Evolutionary conservation across 441 rosid species (phyloP).

Genomic region (Pelargonium australe): DNA sequence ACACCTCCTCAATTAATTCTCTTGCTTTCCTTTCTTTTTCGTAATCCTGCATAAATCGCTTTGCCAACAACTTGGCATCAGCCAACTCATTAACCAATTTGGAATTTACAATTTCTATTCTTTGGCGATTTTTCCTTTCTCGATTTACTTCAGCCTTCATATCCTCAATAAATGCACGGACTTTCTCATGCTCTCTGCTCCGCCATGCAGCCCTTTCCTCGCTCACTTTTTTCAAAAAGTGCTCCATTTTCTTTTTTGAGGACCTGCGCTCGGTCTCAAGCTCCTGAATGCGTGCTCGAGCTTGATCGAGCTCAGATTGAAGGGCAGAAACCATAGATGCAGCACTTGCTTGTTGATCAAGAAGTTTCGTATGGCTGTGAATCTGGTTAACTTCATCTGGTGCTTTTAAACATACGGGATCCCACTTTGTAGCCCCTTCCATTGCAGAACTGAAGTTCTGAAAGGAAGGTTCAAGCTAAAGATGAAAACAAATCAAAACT

Average conservation of each 20-base stretch:
- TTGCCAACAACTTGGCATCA: conserved; percentile 34
- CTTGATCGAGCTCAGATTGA: conserved; percentile 36
- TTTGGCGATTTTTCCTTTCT: conserved; percentile 36
- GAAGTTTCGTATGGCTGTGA: conserved; percentile 21
- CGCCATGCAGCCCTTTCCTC: conserved; percentile 85
- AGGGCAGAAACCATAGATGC: conserved; percentile 41
- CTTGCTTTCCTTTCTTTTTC: conserved; percentile 49
- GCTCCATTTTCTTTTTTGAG: conserved; percentile 69
- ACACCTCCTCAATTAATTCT: conserved; percentile 46
- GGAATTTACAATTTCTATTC: conserved; percentile 38
- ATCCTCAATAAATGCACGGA: conserved; percentile 25
- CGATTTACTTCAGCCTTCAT: conserved; percentile 34
- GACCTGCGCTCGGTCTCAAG: conserved; percentile 37
- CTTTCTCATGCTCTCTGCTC: conserved; percentile 75
- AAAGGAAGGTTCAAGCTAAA: conserved; percentile 1
- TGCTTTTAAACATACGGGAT: conserved; percentile 27
- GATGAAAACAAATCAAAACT: background rate
- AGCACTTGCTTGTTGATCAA: conserved; percentile 38
- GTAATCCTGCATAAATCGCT: conserved; percentile 69
- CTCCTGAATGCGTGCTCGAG: conserved; percentile 33
- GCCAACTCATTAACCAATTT: conserved; percentile 40
- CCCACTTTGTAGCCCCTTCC: conserved; percentile 52
- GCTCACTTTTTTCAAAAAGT: conserved; percentile 81
- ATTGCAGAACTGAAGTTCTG: conserved; percentile 12
- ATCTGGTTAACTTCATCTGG: conserved; percentile 25